Base-by-base conservation (phyloP, 495 filamentous ascomycete species). In the Xylaria cubensis region DNA sequence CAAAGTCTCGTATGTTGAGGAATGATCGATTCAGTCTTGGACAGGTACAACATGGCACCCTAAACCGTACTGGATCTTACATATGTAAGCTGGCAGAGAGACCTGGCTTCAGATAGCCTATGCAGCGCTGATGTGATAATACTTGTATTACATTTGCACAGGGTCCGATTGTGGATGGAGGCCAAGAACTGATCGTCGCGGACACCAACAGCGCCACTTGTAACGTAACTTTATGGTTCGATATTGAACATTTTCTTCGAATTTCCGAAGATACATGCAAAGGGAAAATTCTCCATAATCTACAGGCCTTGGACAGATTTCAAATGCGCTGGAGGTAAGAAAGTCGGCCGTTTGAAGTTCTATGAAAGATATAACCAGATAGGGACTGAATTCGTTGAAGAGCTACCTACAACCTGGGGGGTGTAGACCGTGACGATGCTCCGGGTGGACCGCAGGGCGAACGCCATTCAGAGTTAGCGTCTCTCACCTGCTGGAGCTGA, bases 341-440 rank as follows among this genome's bases (percentile, higher is more conserved):
- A 42, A 44, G n/a, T 17, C 8, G 50, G 34, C 41, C 32, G 2
- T 19, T 21, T 12, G 0, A 26, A 21, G 36, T 13, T 44, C n/a
- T n/a, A 56, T 44, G 65, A 67, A 67, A 67, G n/a, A 67, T 67
- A 67, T 67, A 42, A 56, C 65, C 65, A 67, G n/a, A 67, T 55
- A 24, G 50, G 64, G 65, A 67, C 13, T 55, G 64, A 46, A 21
- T 24, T 5, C 21, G 6, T 24, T 32, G 21, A 67, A 29, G 48
- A 55, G n/a, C 42, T 50, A n/a, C 17, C 46, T 1, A 6, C 19
- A 51, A 21, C 1, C 5, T 63, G 26, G 6, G 36, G 21, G 39
- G 34, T 8, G 19, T 12, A 39, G n/a, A 34, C 58, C 19, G 58
- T 13, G 55, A 34, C 26, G 55, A 32, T 39, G 58, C 6, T 61